Evolutionary conservation across 176 grass and related monocot genomes (phyloP).

Genomic region (Oropetium thomaeum): DNA sequence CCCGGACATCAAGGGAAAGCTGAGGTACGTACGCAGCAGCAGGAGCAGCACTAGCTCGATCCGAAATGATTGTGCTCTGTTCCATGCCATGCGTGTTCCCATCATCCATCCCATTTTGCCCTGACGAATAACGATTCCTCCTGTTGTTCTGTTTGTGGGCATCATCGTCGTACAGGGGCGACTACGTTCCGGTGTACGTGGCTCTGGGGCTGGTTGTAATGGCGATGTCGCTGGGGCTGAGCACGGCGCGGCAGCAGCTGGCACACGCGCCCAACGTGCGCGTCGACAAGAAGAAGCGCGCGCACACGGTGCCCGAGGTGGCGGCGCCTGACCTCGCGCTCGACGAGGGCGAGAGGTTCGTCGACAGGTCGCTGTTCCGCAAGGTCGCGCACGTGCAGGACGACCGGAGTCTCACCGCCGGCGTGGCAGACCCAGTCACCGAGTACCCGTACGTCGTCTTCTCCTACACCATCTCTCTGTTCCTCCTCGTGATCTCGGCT

Average conservation of each 20-base stretch:
- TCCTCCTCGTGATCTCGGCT: too few relatives aligned
- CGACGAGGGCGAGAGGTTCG: conserved; percentile 48
- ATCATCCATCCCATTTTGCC: too few relatives aligned
- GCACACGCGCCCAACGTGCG: conserved; percentile 74
- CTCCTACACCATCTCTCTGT: too few relatives aligned
- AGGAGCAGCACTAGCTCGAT: too few relatives aligned
- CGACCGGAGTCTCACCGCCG: conserved; percentile 41
- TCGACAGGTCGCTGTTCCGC: conserved; percentile 58
- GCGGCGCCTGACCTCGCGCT: conserved; percentile 51
- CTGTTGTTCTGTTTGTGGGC: too few relatives aligned
- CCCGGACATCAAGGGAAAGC: background rate
- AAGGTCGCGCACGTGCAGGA: conserved; percentile 74
- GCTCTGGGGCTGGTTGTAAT: conserved; percentile 53
- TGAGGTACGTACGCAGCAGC: background rate
- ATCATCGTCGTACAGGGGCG: conserved; percentile 26
- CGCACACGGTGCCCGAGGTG: conserved; percentile 63
- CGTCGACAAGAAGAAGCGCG: conserved; percentile 84
- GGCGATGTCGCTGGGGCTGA: conserved; percentile 46
- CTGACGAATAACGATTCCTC: too few relatives aligned
- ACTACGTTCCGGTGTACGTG: conserved; percentile 70
- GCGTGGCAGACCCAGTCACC: conserved; percentile 46
- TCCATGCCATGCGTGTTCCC: too few relatives aligned
- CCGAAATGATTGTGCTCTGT: too few relatives aligned
- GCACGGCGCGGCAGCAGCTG: conserved; percentile 71
- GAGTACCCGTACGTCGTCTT: too few relatives aligned